A percentile compares a stretch with the other conserved stretches of the same genome.
Evolutionary conservation across 495 filamentous ascomycete genomes (phyloP).

Genomic region (Tricharina praecox): DNA sequence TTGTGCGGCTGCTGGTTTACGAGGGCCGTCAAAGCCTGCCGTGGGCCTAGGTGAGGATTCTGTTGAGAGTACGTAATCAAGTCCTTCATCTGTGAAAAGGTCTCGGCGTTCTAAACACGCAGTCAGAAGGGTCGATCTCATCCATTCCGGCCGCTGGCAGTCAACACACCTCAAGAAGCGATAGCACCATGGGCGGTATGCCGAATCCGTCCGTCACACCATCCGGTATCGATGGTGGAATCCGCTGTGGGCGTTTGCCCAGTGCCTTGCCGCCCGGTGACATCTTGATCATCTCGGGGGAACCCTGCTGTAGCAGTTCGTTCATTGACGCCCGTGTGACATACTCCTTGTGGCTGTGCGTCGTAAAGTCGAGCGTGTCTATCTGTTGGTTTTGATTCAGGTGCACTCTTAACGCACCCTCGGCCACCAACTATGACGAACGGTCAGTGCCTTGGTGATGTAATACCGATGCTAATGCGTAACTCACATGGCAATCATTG

Average conservation of each 20-base stretch:
- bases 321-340: conserved; percentile 35
- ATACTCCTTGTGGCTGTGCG: conserved; percentile 37
- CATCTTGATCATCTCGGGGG: conserved; percentile 30
- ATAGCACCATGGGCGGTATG: conserved; percentile 6
- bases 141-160: background rate
- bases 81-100: conserved; percentile 39
- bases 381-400: conserved; percentile 39
- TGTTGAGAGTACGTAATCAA: conserved; percentile 36
- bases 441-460: too few species aligned
- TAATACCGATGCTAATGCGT: too few species aligned
- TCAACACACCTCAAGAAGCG: conserved; percentile 5
- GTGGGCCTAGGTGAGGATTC: conserved; percentile 32
- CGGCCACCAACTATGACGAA: conserved; percentile 36
- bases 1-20: conserved; percentile 29
- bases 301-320: conserved; percentile 24
- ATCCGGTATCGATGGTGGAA: background rate
- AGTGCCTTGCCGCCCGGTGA: conserved; percentile 40
- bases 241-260: conserved; percentile 30
- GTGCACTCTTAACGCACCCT: conserved; percentile 34
- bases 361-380: conserved; percentile 39
- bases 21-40: conserved; percentile 33
- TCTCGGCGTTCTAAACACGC: conserved; percentile 36
- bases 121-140: background rate
- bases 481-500: conserved; percentile 39
- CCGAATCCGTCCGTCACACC: background rate